These are phyloP conservation scores for Auricularia sp. DNA, from an alignment of 768 basidiomycete species.

Conservation along the genomic window DNA sequence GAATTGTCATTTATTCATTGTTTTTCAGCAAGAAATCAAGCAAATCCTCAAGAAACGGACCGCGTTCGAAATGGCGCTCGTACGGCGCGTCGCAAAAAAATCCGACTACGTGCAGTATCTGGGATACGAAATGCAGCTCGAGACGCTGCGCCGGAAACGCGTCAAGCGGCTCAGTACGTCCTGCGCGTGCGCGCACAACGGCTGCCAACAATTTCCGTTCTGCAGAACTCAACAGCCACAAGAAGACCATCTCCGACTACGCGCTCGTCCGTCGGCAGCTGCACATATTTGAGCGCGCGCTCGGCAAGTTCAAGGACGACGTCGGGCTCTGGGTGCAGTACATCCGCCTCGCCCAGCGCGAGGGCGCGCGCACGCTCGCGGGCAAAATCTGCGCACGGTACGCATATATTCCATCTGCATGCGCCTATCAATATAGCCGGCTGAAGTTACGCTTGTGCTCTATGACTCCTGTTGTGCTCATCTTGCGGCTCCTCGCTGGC, in stretches of 20 bases:
- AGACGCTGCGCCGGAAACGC: constrained; percentile 69
- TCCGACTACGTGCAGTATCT: constrained; percentile 84
- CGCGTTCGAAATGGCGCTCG: constrained; percentile 70
- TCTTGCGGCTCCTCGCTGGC: background rate
- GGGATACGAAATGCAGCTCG: constrained; percentile 85
- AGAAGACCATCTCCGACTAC: constrained; percentile 49
- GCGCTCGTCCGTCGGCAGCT: constrained; percentile 77
- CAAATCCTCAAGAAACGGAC: constrained; percentile 81
- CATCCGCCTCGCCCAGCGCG: constrained; percentile 70
- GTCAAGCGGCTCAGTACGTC: constrained; percentile 53
- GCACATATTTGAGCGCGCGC: constrained; percentile 83
- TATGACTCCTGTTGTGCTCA: no score
- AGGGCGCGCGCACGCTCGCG: constrained; percentile 70
- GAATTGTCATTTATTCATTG: background rate
- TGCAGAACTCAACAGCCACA: constrained; percentile 26
- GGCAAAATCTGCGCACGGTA: constrained; percentile 76
- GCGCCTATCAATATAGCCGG: background rate
- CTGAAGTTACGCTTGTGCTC: background rate
- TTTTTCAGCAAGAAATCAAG: constrained; percentile 60
- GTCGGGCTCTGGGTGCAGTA: constrained; percentile 85
- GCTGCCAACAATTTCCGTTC: background rate
- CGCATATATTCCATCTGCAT: constrained; percentile 14
- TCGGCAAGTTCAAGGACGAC: constrained; percentile 82
- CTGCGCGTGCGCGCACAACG: constrained; percentile 17
- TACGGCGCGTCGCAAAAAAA: constrained; percentile 77